phyloP scores from a whole-genome alignment of 2,329 filamentous ascomycete species.

The Dichotomopilus funicola region DNA sequence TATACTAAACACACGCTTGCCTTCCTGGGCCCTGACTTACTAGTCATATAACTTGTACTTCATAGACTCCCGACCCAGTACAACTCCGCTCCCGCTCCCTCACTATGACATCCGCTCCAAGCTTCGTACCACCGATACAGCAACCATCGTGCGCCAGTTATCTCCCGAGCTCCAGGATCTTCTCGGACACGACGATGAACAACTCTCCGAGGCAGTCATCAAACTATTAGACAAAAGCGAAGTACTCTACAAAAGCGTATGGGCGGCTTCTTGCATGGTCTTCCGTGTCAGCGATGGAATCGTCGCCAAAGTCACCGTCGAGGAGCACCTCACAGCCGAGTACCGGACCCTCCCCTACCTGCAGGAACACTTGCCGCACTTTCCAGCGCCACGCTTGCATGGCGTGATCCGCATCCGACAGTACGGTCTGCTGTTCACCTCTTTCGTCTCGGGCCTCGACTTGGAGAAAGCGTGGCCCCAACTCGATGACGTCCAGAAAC shows the following conservation, averaged over 20 bases:
- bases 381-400: background rate
- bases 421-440: background rate
- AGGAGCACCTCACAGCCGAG: conserved; percentile 2
- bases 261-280: conserved; percentile 1
- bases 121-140: background rate
- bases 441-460: background rate
- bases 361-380: conserved; percentile 2
- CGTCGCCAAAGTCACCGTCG: conserved; percentile 1
- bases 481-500: background rate
- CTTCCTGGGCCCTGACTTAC: background rate
- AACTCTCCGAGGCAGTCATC: conserved; percentile 1
- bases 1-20: background rate
- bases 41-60: background rate
- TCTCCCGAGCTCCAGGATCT: background rate
- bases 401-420: background rate
- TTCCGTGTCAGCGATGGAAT: conserved; percentile 1
- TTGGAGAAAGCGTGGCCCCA: conserved; percentile 1
- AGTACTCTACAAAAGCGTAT: conserved; percentile 2
- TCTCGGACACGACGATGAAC: background rate
- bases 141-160: background rate
- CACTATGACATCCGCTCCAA: conserved; percentile 1
- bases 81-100: background rate
- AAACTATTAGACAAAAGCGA: conserved; percentile 1
- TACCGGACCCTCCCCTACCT: background rate
- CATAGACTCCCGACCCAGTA: background rate